A percentile compares a stretch with the other conserved stretches of the same genome.
Evolutionary conservation across 108 stramenopile species (phyloP).

Genomic region (Nitzschia sp.): DNA sequence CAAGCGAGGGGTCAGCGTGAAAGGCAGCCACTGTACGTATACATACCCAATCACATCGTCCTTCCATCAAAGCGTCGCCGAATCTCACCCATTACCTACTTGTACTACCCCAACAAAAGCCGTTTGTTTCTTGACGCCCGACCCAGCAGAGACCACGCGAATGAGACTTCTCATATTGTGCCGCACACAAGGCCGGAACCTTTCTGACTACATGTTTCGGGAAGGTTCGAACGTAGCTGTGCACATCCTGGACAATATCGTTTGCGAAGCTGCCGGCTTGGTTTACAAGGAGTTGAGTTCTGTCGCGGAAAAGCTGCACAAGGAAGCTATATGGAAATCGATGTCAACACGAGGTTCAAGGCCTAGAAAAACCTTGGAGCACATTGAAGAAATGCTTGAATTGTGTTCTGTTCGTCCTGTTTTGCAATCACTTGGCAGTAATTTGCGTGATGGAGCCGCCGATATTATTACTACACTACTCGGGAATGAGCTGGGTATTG

Average conservation of each 20-base stretch:
- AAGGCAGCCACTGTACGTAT: conserved; percentile 40
- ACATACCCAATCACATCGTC: neutral
- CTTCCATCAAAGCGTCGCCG: too few relatives aligned
- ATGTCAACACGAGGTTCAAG: conserved; percentile 13
- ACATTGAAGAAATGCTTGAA: conserved; percentile 16
- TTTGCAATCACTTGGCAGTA: conserved; percentile 1
- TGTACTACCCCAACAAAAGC: conserved; percentile 8
- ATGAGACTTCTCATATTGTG: conserved; percentile 40
- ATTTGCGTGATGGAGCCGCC: neutral
- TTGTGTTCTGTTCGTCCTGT: conserved; percentile 13
- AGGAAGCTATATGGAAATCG: conserved; percentile 33
- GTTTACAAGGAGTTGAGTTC: conserved; percentile 26
- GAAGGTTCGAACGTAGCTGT: conserved; percentile 39
- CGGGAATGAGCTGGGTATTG: conserved; percentile 19
- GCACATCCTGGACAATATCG: conserved; percentile 43
- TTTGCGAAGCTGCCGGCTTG: conserved; percentile 29
- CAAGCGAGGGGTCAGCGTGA: conserved; percentile 29
- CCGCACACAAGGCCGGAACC: conserved; percentile 38
- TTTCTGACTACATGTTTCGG: conserved; percentile 45
- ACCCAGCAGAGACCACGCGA: conserved; percentile 7
- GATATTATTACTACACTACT: conserved; percentile 19
- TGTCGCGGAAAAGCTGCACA: conserved; percentile 27
- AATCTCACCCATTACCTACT: too few relatives aligned
- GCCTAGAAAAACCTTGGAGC: neutral
- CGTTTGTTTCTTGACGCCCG: conserved; percentile 29